These are phyloP conservation scores for Penicillium mononematosum DNA, from an alignment of 495 filamentous ascomycete genomes.

Conservation along the genomic window DNA sequence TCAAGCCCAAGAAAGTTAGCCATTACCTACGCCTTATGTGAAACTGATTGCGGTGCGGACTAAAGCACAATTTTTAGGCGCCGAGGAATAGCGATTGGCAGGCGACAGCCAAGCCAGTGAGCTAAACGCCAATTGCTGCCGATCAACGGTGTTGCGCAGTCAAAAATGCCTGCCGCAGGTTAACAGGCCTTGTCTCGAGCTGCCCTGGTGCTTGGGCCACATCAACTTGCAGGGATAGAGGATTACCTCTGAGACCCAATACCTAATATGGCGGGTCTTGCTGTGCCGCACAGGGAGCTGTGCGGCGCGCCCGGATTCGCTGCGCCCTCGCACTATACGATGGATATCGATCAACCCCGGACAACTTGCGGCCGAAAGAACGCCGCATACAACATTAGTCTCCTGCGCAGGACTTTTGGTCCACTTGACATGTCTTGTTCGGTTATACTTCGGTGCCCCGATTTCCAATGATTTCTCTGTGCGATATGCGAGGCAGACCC, in stretches of 20 bases:
- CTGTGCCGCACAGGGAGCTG: constrained; percentile 20
- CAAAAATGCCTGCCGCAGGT: constrained; percentile 8
- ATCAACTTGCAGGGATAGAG: constrained; percentile 15
- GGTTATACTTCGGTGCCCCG: constrained; percentile 2
- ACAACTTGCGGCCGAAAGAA: constrained; percentile 14
- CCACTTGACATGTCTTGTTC: constrained; percentile 4
- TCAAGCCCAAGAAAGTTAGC: neutral
- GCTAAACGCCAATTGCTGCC: constrained; percentile 24
- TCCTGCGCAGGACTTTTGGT: constrained; percentile 16
- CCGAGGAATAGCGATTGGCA: constrained; percentile 22
- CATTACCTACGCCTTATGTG: neutral
- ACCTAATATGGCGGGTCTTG: constrained; percentile 18
- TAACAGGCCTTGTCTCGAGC: neutral
- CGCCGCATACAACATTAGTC: constrained; percentile 24
- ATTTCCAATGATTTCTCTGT: constrained; percentile 7
- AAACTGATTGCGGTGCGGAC: constrained; percentile 14
- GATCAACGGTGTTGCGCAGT: constrained; percentile 18
- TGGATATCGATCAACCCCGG: constrained; percentile 12
- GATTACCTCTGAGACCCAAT: constrained; percentile 23
- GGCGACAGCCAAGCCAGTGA: constrained; percentile 14
- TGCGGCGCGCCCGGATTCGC: constrained; percentile 19
- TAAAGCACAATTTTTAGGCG: constrained; percentile 24
- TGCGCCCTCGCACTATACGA: constrained; percentile 15
- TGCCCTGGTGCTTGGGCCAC: constrained; percentile 11
- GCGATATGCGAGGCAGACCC: constrained; percentile 23